Base-by-base conservation (phyloP, 805 yeast genomes). In the Teunomyces pallodes region DNA sequence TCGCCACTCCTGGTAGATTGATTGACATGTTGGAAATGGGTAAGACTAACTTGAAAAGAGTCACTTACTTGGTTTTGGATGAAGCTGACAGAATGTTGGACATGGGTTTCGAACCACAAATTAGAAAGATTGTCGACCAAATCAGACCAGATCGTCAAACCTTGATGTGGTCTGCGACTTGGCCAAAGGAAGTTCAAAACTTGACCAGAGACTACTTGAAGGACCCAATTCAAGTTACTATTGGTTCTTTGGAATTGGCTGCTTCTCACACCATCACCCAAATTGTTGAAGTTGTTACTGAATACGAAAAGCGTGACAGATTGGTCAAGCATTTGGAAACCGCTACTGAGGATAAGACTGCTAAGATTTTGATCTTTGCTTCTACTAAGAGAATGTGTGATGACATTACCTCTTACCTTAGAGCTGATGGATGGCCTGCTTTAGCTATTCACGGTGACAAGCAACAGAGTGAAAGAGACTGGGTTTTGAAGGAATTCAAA, bases 81-180 rank as follows among this genome's bases (percentile, higher is more conserved):
- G 99, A 94, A 82, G 99, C 99, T 64, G 99, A 94, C 75, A 88
- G 99, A 81, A 94, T 94, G 99, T 83, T 94, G 76, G 99, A 94
- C 79, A 94, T 94, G 99, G 99, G 99, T 71, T 94, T 94, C 72
- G 99, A 94, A 80, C 98, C 98, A 59, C 98, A 92, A 81, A 94
- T 94, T 72, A 86, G 99, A 81, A 92, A 92, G 76, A 94, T 94
- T 72, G 92, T 94, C 58, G 91, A 86, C 62, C 98, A 92, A 80
- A 94, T 94, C 69, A 88, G 99, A 79, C 99, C 99, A 53, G 99
- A 94, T 72, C 90, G 98, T 80, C 99, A 94, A 78, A 94, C 99
- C 52, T 80, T 92, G 62, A 90, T 94, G 97, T 94, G 98, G 98
- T 92, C 98, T 54, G 99, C 99, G 59, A 94, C 99, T 48, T 94